Evolutionary conservation across 345 rosid species (phyloP).

Genomic region (Moringa oleifera): DNA sequence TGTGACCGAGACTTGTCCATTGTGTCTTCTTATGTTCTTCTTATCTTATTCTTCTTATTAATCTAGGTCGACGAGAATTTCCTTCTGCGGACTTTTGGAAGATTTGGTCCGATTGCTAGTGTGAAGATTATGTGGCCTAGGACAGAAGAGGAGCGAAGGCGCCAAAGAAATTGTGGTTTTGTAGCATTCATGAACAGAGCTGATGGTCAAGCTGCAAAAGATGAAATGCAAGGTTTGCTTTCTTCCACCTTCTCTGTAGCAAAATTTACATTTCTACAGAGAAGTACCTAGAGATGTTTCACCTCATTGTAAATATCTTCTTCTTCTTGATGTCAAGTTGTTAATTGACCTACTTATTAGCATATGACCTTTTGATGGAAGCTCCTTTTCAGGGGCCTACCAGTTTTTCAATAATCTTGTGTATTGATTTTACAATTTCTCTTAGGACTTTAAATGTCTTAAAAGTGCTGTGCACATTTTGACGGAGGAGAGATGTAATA

Average conservation of each 20-base stretch:
- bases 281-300: no score
- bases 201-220: conserved; percentile 99
- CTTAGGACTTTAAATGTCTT: no score
- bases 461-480: no score
- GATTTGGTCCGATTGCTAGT: conserved; percentile 99
- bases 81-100: conserved; percentile 95
- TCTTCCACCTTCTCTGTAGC: not conserved
- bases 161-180: conserved; percentile 96
- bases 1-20: conserved; percentile 5
- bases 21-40: not conserved
- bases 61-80: conserved; percentile 96
- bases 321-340: no score
- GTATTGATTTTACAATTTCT: no score
- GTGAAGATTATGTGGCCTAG: conserved; percentile 99
- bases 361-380: no score
- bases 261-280: no score
- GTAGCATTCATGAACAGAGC: conserved; percentile 97
- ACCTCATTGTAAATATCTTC: no score
- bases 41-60: conserved; percentile 9
- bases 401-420: no score
- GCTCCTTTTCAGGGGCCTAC: no score
- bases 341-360: no score
- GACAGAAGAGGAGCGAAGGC: conserved; percentile 90
- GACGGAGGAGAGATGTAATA: no score
- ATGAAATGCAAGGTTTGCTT: conserved; percentile 95